Conservation (phyloP, 2,329 filamentous ascomycete species). For the Scolecobasidium constrictum region DNA sequence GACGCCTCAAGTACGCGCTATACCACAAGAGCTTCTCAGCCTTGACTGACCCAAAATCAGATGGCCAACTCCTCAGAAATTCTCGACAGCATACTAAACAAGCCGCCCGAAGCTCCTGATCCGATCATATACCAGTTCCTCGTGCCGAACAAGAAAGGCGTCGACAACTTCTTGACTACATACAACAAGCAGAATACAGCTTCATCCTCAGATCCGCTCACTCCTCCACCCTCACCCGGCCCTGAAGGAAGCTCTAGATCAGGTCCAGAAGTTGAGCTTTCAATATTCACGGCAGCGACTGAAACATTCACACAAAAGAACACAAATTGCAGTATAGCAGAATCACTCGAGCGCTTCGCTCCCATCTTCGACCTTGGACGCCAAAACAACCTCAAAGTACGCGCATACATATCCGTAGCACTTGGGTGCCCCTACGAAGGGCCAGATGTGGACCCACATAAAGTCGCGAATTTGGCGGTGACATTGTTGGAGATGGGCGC, state of each 20-base stretch:
- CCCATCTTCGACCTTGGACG: constrained; percentile 61
- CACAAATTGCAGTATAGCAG: constrained; percentile 68
- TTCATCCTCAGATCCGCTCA: constrained; percentile 37
- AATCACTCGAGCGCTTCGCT: constrained; percentile 59
- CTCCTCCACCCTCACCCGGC: constrained; percentile 26
- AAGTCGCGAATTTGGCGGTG: constrained; percentile 52
- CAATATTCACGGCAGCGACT: constrained; percentile 73
- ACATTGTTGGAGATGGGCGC: constrained; percentile 71
- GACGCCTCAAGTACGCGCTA: constrained; percentile 57
- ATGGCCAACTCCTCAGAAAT: constrained; percentile 73
- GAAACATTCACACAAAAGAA: constrained; percentile 73
- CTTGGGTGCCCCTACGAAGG: constrained; percentile 70
- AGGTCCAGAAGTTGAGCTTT: constrained; percentile 52
- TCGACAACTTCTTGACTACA: constrained; percentile 48
- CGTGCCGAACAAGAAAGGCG: constrained; percentile 63
- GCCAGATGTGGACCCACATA: constrained; percentile 46
- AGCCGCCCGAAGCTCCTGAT: constrained; percentile 41
- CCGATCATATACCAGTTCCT: constrained; percentile 69
- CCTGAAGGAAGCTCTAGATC: constrained; percentile 15
- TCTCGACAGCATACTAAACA: constrained; percentile 54
- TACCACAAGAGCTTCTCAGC: not conserved
- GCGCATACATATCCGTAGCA: constrained; percentile 72
- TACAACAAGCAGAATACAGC: constrained; percentile 32
- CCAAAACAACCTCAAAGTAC: constrained; percentile 52
- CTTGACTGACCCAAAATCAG: constrained; percentile 30